Base-by-base conservation (phyloP, 2,329 filamentous ascomycete genomes). In the Epichloe glyceriae region DNA sequence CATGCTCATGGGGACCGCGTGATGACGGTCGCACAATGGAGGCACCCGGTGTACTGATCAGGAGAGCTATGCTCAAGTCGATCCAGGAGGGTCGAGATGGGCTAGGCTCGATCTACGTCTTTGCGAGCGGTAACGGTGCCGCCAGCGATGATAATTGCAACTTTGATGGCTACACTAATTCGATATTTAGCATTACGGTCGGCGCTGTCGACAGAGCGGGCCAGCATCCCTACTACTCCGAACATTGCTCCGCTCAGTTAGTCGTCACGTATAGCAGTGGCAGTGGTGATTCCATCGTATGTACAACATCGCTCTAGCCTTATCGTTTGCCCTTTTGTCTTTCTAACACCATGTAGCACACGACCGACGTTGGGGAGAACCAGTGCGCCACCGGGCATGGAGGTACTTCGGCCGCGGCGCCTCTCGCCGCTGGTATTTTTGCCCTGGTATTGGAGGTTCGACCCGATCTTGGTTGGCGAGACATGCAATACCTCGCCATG, bases 111-210 rank as follows among this genome's bases (percentile, higher is more conserved):
- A 86, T 98, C 57, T 98, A 89, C 62, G 93, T 98, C 50, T 98
- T 98, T 67, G 93, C 93, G 42, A 69, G 91, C 57, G 93, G 93
- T 53, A 98, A 98, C 62, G 93, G 93, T 52, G 94, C 91, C 10
- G 73, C 75, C 3, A 80, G 74, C 56, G 90, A 87, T 45, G 93
- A 98, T 66, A 97, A 98, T 69, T 98, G 93, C 76, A 98, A 98
- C 66, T 98, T 98, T 65, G 93, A 98, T 64, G 93, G 93, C 39
- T 98, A 98, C 69, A 98, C 93, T 53, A 98, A 98, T 73, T 96
- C 90, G 64, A 98, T 98, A 60, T 98, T 97, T 75, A 96, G 89
- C 65, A 93, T 98, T 60, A 95, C 90, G 0, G 89, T 98, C 17
- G 93, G 93, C 38, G 91, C 91, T 35, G 85, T 98, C 55, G 90